Evolutionary conservation across 371 early-diverging fungal genomes (phyloP).

Genomic region (Fennellomyces sp.): DNA sequence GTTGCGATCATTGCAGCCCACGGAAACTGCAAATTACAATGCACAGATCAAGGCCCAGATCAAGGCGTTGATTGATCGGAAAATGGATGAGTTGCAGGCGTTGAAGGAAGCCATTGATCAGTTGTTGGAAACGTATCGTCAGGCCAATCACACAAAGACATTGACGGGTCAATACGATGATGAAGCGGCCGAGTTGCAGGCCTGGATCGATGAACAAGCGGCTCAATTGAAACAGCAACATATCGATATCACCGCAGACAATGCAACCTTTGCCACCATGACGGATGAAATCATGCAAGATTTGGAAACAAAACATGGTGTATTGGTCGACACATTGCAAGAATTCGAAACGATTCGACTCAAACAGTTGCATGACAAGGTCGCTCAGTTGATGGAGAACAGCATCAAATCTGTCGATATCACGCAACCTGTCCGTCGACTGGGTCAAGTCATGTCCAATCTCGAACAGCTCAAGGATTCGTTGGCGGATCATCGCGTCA

Average conservation of each 20-base stretch:
- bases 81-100: conserved; percentile 24
- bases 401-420: conserved; percentile 32
- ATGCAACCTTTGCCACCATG: conserved; percentile 13
- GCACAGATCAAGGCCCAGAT: conserved; percentile 18
- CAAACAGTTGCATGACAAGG: conserved; percentile 32
- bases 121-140: conserved; percentile 19
- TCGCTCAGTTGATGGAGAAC: conserved; percentile 28
- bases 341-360: conserved; percentile 34
- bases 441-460: conserved; percentile 38
- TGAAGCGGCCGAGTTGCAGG: conserved; percentile 28
- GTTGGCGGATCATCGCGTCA: conserved; percentile 33
- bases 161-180: conserved; percentile 30
- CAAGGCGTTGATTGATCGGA: conserved; percentile 30
- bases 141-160: conserved; percentile 24
- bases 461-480: conserved; percentile 33
- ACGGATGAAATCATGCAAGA: conserved; percentile 14
- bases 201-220: conserved; percentile 41
- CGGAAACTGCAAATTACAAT: conserved; percentile 12
- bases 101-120: conserved; percentile 29
- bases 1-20: conserved; percentile 17
- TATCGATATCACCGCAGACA: conserved; percentile 43
- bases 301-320: conserved; percentile 22
- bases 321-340: conserved; percentile 16
- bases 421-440: conserved; percentile 23
- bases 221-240: conserved; percentile 26